Evolutionary conservation across 1,284 basidiomycete species (phyloP), one percentile per base, ranked within the genome.

Genomic region (Jaminaea rosea): DNA sequence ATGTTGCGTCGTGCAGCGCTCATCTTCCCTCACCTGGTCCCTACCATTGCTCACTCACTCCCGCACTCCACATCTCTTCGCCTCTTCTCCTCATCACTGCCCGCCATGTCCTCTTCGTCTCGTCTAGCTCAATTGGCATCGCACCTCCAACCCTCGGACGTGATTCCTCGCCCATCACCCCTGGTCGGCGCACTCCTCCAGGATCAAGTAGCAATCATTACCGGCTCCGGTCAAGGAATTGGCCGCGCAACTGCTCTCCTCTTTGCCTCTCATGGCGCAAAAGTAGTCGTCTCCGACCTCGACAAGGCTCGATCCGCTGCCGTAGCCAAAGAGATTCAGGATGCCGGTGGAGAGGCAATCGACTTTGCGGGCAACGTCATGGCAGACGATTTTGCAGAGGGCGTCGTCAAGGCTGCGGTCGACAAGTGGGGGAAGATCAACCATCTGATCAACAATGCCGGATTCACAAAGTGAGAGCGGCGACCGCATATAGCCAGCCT

Each of bases 261-360:
- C 45, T 90, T 88, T 60, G 85, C 87, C 5, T 83, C 82, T 60
- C 87, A 90, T 69, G 88, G 88, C 24, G 87, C 88, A 13, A 88
- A 86, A 72, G 83, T 90, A 41, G 86, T 90, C 58, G 86, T 89
- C 29, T 83, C 81, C 5, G 80, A 81, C 27, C 56, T 69, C 15
- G 86, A 90, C 75, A 63, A 37, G 26, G 58, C 57, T 15, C 65
- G 62, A 55, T 50, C 62, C 3, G 28, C 57, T 17, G 50, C 54
- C 41, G 60, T 65, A 6, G 57, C 56, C 10, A 49, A 60, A 5
- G 55, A 63, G 49, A 88, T 90, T 74, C 83, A 81, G 62, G 77
- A 79, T 19, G 76, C 78, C 0, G 86, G 87, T 7, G 87, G 87
- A 5, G 81, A 85, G 36, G 84, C 83, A 13, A 57, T 69, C 46